These are phyloP conservation scores for Sporothrix brasiliensis DNA, from an alignment of 2,329 filamentous ascomycete species.

Conservation along the genomic window DNA sequence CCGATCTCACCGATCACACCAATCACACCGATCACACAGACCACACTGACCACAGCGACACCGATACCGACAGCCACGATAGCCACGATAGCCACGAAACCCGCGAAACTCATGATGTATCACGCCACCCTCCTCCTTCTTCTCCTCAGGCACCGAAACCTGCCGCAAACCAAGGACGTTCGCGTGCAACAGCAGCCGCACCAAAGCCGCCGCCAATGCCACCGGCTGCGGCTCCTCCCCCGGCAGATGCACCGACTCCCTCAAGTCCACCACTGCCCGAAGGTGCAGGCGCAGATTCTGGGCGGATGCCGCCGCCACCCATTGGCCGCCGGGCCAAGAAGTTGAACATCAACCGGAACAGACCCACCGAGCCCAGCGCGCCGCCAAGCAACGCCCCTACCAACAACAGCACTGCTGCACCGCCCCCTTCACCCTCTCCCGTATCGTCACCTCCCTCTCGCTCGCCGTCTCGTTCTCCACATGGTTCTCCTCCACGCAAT, in stretches of 20 bases:
- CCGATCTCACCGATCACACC: neutral
- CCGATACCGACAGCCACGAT: constrained; percentile 13
- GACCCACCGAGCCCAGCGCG: neutral
- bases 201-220: neutral
- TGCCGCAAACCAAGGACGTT: constrained; percentile 15
- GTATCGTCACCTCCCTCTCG: neutral
- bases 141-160: neutral
- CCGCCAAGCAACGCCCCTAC: neutral
- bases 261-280: neutral
- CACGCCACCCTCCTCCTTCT: neutral
- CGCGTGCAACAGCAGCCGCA: constrained; percentile 3
- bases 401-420: neutral
- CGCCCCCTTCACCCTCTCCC: neutral
- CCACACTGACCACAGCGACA: neutral
- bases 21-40: constrained; percentile 1
- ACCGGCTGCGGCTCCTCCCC: neutral
- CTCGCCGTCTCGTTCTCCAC: neutral
- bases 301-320: constrained; percentile 18
- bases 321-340: constrained; percentile 18
- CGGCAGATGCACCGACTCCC: neutral
- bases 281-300: neutral
- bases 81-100: constrained; percentile 7
- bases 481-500: neutral
- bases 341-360: neutral
- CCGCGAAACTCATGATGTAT: constrained; percentile 9